Evolutionary conservation across 192 early-diverging fungal genomes (phyloP).

Genomic region (Coemansia sp.): DNA sequence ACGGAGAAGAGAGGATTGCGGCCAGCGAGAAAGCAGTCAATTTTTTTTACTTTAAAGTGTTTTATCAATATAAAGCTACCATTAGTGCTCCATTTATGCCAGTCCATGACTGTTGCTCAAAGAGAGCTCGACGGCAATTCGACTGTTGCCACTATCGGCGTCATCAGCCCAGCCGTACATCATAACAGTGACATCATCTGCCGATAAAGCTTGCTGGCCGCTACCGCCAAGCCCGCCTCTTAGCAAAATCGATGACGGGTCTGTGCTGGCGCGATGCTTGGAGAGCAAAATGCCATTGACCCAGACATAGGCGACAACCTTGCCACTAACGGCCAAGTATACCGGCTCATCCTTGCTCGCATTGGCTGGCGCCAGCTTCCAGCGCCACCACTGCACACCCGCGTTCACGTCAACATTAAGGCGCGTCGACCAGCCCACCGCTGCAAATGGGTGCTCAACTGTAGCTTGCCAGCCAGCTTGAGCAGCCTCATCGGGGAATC

Average conservation of each 20-base stretch:
- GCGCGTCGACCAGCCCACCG: conserved; percentile 29
- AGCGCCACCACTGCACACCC: conserved; percentile 51
- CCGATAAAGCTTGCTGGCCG: background rate
- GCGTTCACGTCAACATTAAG: conserved; percentile 23
- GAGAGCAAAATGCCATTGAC: conserved; percentile 66
- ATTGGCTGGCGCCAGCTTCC: conserved; percentile 7
- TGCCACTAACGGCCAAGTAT: conserved; percentile 63
- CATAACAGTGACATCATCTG: conserved; percentile 31
- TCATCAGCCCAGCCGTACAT: conserved; percentile 48
- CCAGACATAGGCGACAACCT: conserved; percentile 64
- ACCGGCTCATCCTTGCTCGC: conserved; percentile 53
- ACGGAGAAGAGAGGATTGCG: background rate
- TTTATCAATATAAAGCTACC: background rate
- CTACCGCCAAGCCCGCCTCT: conserved; percentile 14
- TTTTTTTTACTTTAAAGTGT: background rate
- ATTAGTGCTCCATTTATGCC: background rate
- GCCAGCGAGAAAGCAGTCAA: background rate
- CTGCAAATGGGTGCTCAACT: conserved; percentile 29
- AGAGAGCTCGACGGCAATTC: conserved; percentile 30
- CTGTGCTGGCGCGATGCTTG: conserved; percentile 63
- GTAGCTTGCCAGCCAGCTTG: conserved; percentile 44
- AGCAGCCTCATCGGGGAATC: conserved; percentile 68
- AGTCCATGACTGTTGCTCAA: background rate
- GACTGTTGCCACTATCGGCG: conserved; percentile 6
- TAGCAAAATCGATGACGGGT: conserved; percentile 14